phyloP scores from a whole-genome alignment of 495 filamentous ascomycete genomes.

The Baudoinia panamericana region DNA sequence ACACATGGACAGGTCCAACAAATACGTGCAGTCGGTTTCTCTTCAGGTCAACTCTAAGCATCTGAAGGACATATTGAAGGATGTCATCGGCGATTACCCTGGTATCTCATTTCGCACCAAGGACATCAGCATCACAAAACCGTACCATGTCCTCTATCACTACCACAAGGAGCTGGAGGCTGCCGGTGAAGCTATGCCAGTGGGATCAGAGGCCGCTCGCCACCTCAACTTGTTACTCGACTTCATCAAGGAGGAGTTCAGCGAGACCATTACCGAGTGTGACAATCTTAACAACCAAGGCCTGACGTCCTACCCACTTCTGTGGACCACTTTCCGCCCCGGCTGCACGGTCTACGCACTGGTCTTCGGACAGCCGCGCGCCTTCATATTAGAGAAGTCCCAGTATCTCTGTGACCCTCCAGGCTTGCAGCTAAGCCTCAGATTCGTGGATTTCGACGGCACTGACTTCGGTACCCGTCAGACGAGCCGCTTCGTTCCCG shows the following conservation, averaged over 20 bases:
- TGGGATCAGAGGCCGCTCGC: constrained; percentile 6
- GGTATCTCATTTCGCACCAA: constrained; percentile 17
- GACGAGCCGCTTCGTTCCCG: not conserved
- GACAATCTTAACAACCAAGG: constrained; percentile 10
- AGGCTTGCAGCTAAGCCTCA: not conserved
- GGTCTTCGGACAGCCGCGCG: constrained; percentile 2
- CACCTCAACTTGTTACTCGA: constrained; percentile 13
- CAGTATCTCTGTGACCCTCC: constrained; percentile 1
- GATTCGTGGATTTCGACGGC: constrained; percentile 12
- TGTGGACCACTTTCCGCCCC: constrained; percentile 17
- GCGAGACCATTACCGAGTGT: constrained; percentile 7
- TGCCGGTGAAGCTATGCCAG: constrained; percentile 2
- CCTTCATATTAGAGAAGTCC: constrained; percentile 2
- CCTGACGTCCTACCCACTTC: constrained; percentile 9
- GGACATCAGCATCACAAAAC: constrained; percentile 11
- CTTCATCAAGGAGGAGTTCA: constrained; percentile 13
- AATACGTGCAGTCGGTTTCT: constrained; percentile 2
- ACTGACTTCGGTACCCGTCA: constrained; percentile 1
- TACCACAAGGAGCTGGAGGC: constrained; percentile 15
- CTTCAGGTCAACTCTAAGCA: constrained; percentile 19
- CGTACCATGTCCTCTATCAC: constrained; percentile 13
- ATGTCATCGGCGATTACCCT: constrained; percentile 10
- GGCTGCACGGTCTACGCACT: constrained; percentile 5
- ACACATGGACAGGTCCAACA: constrained; percentile 8
- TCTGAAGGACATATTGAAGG: constrained; percentile 16